Evolutionary conservation across 257 asterid species (phyloP), one percentile per base, ranked within the genome.

Genomic region (Solanum arcanum): DNA sequence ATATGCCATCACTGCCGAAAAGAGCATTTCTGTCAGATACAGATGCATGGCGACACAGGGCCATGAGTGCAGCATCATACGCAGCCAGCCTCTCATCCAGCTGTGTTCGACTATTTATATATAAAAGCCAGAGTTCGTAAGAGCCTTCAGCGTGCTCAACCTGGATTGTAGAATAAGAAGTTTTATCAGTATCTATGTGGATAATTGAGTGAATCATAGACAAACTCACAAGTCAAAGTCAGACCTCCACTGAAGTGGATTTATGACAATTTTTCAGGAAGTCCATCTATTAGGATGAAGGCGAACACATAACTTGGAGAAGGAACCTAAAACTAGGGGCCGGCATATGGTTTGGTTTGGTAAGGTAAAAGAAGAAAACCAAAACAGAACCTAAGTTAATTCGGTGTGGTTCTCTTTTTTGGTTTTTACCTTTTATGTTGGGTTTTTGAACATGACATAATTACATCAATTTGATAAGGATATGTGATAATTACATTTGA

Each of bases 91-190:
- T 89, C 74, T 92, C 91, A 44, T 89, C 90, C 62, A 92, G 88
- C 70, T 70, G 88, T 66, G 47, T 88, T 82, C 92, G 92, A 86
- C 94, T 86, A 87, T 92, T 88, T 37, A 91, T 91, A 89, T 80
- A 91, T 86, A 92, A 29, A 73, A 92, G 90, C 94, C 94, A 92
- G 86, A 92, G 92, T 70, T 90, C 94, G 82, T 91, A 92, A 47
- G 92, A 87, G 35, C 68, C 88, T 41, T 85, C 85, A 77, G 74
- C 89, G 86, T 87, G 83, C 33, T 86, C 88, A 64, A 91, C 94
- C 94, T 92, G 89, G 68, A 87, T 46, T 69, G 33, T 29, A 52
- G 60, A 82, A 59, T n/a, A 42, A 74, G 84, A 80, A 41, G 73
- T 42, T 16, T 73, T 42, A 77, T 87, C 44, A 66, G 83, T 66